Evolutionary conservation across 441 rosid species (phyloP).

Genomic region (Manihot esculenta): DNA sequence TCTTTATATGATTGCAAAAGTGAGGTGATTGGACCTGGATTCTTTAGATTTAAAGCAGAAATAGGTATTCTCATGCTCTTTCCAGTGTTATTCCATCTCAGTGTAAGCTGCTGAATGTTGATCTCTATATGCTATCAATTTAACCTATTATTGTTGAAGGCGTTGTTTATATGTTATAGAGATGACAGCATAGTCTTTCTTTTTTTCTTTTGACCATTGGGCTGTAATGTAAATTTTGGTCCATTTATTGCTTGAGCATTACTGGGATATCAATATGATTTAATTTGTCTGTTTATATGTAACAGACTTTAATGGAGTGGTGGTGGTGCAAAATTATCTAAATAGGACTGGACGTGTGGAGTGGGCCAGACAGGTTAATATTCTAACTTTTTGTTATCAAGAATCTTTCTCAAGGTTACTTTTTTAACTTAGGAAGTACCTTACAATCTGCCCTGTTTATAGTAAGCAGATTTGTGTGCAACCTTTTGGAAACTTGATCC

Average conservation of each 20-base stretch:
- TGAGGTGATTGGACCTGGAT: conserved; percentile 99
- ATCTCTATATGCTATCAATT: neutral
- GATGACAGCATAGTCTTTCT: neutral
- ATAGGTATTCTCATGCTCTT: conserved; percentile 56
- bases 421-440: conserved; percentile 5
- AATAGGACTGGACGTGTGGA: conserved; percentile 78
- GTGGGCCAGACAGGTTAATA: conserved; percentile 86
- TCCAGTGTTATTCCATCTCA: conserved; percentile 13
- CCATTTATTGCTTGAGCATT: neutral
- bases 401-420: neutral
- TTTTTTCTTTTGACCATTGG: neutral
- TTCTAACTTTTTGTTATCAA: neutral
- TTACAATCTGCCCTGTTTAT: neutral
- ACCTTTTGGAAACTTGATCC: neutral
- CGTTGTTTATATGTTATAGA: neutral
- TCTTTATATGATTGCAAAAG: conserved; percentile 97
- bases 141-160: neutral
- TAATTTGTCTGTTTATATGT: conserved; percentile 26
- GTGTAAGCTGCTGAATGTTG: neutral
- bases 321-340: conserved; percentile 86
- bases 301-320: conserved; percentile 91
- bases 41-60: conserved; percentile 98
- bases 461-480: neutral
- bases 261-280: conserved; percentile 5
- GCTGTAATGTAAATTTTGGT: neutral